phyloP scores from a whole-genome alignment of 2,329 filamentous ascomycete species.

The Neodidymelliopsis sp. region DNA sequence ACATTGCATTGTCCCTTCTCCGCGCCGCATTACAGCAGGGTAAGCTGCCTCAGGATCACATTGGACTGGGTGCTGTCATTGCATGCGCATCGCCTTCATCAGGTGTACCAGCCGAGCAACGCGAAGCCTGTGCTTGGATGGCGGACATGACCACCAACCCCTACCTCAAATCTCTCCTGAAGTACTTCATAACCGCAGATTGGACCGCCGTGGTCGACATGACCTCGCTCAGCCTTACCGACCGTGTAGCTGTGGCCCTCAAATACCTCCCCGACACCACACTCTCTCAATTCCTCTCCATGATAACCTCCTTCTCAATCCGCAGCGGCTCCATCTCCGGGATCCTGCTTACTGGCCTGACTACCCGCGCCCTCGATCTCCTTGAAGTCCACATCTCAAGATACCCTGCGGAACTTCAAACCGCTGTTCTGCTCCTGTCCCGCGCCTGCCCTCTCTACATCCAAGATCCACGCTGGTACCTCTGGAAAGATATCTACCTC shows the following conservation, averaged over 20 bases:
- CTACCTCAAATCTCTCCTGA: constrained; percentile 80
- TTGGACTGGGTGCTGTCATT: constrained; percentile 57
- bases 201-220: constrained; percentile 79
- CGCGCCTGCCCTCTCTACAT: constrained; percentile 79
- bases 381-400: constrained; percentile 78
- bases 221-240: constrained; percentile 74
- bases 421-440: constrained; percentile 76
- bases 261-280: constrained; percentile 69
- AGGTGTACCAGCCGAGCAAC: constrained; percentile 63
- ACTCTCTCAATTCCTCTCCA: constrained; percentile 54
- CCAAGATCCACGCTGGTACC: constrained; percentile 75
- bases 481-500: constrained; percentile 80
- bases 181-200: constrained; percentile 77
- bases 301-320: constrained; percentile 67
- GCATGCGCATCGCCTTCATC: constrained; percentile 52
- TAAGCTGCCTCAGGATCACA: constrained; percentile 62
- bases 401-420: constrained; percentile 76
- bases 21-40: constrained; percentile 73
- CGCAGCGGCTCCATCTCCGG: constrained; percentile 76
- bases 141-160: constrained; percentile 74
- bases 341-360: constrained; percentile 79
- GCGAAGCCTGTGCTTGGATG: constrained; percentile 68
- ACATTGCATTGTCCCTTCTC: constrained; percentile 73
- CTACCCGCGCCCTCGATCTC: constrained; percentile 74
- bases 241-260: constrained; percentile 77